These are phyloP conservation scores for Rhodotorula graminis DNA, from an alignment of 768 basidiomycete genomes.

Conservation along the genomic window DNA sequence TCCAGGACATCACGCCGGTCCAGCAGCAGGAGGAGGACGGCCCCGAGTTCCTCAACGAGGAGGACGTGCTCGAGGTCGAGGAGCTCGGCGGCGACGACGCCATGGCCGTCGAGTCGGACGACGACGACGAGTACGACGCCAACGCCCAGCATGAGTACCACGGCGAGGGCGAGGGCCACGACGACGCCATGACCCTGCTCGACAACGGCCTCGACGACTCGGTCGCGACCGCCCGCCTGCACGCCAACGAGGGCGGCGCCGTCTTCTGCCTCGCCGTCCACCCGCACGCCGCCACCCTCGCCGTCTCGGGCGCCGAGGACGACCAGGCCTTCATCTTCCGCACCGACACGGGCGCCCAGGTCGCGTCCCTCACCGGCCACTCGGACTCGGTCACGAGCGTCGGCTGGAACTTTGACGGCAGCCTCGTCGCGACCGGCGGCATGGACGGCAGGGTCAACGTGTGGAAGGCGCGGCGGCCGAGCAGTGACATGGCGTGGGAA, in stretches of 20 bases:
- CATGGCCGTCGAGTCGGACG: conserved; percentile 52
- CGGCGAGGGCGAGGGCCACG: conserved; percentile 58
- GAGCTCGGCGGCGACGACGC: conserved; percentile 51
- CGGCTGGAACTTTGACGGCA: conserved; percentile 80
- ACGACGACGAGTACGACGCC: conserved; percentile 57
- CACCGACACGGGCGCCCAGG: conserved; percentile 68
- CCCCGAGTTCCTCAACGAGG: conserved; percentile 27
- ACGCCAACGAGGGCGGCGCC: conserved; percentile 55
- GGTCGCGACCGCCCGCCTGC: conserved; percentile 45
- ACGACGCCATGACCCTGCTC: conserved; percentile 43
- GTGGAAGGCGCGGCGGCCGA: conserved; percentile 63
- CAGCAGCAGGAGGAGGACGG: neutral
- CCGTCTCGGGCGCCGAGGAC: conserved; percentile 90
- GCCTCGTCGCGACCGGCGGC: conserved; percentile 89
- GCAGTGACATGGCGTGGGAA: conserved; percentile 53
- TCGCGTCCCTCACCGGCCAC: conserved; percentile 85
- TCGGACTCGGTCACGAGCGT: conserved; percentile 78
- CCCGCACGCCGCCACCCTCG: conserved; percentile 69
- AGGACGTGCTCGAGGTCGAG: conserved; percentile 57
- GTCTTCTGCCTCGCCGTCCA: conserved; percentile 82
- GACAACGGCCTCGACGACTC: conserved; percentile 47
- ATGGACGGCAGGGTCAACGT: conserved; percentile 95
- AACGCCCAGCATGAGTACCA: conserved; percentile 42
- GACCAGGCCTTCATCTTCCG: conserved; percentile 93
- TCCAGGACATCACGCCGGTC: neutral